Conservation (phyloP, 2,329 filamentous ascomycete genomes). For the Aspergillus caelatus region DNA sequence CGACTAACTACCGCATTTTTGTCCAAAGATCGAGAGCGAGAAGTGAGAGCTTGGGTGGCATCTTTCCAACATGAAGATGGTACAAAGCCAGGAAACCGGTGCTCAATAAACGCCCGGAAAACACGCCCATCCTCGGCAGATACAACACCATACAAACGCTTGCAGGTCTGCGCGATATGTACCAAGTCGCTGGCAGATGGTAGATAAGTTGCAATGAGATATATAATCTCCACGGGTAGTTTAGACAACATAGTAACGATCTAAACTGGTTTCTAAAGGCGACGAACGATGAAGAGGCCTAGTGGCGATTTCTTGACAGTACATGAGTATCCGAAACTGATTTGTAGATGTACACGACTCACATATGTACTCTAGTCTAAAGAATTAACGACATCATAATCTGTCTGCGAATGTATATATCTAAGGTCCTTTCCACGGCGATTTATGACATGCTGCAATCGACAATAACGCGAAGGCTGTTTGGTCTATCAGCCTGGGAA, state of each 20-base stretch:
- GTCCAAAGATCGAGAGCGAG: constrained; percentile 60
- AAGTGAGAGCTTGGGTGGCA: constrained; percentile 58
- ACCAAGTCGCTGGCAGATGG: constrained; percentile 50
- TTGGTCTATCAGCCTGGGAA: constrained; percentile 4
- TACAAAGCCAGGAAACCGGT: constrained; percentile 51
- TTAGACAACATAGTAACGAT: constrained; percentile 32
- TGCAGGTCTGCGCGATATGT: constrained; percentile 50
- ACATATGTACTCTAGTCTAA: constrained; percentile 2
- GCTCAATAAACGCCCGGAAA: constrained; percentile 50
- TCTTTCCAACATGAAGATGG: constrained; percentile 50
- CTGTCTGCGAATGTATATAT: neutral
- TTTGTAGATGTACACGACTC: neutral
- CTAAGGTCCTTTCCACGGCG: constrained; percentile 6
- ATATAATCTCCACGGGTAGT: constrained; percentile 48
- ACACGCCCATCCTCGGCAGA: constrained; percentile 52
- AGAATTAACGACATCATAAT: neutral
- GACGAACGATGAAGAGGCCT: neutral
- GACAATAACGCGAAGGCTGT: constrained; percentile 5
- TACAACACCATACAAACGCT: constrained; percentile 48
- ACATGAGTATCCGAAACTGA: neutral
- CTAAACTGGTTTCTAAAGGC: neutral
- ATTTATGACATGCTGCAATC: constrained; percentile 9
- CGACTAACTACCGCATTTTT: constrained; percentile 58
- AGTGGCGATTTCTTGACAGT: neutral
- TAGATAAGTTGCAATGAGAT: constrained; percentile 45